Conservation (phyloP, 2,329 filamentous ascomycete species). For the Elsinoe fawcettii region DNA sequence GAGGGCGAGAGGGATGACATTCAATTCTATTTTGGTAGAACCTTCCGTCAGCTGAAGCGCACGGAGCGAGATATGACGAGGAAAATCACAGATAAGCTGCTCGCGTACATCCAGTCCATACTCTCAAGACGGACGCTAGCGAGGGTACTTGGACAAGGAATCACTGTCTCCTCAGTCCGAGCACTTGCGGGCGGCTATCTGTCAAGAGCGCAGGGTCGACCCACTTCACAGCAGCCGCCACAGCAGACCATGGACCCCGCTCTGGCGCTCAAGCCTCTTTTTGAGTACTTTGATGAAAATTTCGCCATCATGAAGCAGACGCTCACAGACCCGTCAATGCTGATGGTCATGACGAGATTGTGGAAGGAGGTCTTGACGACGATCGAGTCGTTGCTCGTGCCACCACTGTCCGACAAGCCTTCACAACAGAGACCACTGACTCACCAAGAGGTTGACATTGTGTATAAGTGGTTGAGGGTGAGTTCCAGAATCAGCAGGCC, state of each 20-base stretch:
- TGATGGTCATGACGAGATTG: constrained; percentile 92
- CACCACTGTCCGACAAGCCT: constrained; percentile 88
- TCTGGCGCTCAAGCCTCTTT: constrained; percentile 73
- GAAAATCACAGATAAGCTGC: constrained; percentile 96
- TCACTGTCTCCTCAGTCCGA: constrained; percentile 57
- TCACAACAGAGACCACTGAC: constrained; percentile 76
- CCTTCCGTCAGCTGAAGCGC: constrained; percentile 88
- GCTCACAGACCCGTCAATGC: constrained; percentile 90
- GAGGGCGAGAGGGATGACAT: constrained; percentile 98
- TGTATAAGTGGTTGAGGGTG: constrained; percentile 81
- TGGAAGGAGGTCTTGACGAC: constrained; percentile 97
- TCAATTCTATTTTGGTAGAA: constrained; percentile 96
- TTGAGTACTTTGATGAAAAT: constrained; percentile 95
- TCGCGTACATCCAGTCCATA: constrained; percentile 83
- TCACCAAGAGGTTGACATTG: constrained; percentile 84
- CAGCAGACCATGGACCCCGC: constrained; percentile 59
- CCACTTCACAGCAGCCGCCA: constrained; percentile 20
- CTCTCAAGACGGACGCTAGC: constrained; percentile 76
- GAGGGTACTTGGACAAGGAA: constrained; percentile 63
- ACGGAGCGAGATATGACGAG: constrained; percentile 97
- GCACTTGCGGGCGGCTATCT: constrained; percentile 53
- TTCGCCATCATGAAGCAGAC: constrained; percentile 99
- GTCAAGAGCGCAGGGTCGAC: constrained; percentile 42
- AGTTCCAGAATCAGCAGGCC: constrained; percentile 9
- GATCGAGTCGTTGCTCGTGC: constrained; percentile 82